These are phyloP conservation scores for Fusarium pilosicola DNA, from an alignment of 2,329 filamentous ascomycete species.

Conservation along the genomic window DNA sequence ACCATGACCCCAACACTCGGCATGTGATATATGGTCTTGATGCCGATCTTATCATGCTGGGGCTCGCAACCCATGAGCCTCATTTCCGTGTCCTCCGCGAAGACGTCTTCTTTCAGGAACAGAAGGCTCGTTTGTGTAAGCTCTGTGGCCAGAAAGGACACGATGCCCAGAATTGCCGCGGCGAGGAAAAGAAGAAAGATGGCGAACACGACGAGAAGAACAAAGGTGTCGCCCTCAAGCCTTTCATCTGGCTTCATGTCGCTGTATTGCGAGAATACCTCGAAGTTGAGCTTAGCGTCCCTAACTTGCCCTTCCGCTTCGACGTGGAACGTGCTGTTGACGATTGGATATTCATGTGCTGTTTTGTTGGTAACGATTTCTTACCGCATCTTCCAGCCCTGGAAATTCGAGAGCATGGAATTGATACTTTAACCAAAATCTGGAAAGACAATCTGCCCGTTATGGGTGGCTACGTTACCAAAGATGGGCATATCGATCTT, in stretches of 20 bases:
- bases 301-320: constrained; percentile 85
- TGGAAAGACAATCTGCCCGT: constrained; percentile 91
- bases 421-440: constrained; percentile 94
- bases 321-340: constrained; percentile 94
- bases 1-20: constrained; percentile 94
- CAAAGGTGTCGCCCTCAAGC: constrained; percentile 76
- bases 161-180: constrained; percentile 85
- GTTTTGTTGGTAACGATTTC: constrained; percentile 99
- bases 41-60: constrained; percentile 98
- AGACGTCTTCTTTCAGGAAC: constrained; percentile 94
- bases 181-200: constrained; percentile 79
- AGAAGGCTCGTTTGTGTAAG: constrained; percentile 82
- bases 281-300: constrained; percentile 86
- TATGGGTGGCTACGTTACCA: constrained; percentile 97
- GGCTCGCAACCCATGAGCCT: constrained; percentile 95
- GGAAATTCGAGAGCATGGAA: constrained; percentile 96
- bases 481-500: constrained; percentile 92
- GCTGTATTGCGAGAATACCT: constrained; percentile 92
- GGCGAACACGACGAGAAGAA: constrained; percentile 87
- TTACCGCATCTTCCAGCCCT: constrained; percentile 96
- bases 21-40: constrained; percentile 99
- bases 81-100: constrained; percentile 96
- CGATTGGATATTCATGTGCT: constrained; percentile 99
- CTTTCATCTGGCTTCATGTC: constrained; percentile 98
- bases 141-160: constrained; percentile 94